A percentile compares a stretch with the other conserved stretches of the same genome.
phyloP scores from a whole-genome alignment of 805 yeast genomes.

The Candida sonorensis region DNA sequence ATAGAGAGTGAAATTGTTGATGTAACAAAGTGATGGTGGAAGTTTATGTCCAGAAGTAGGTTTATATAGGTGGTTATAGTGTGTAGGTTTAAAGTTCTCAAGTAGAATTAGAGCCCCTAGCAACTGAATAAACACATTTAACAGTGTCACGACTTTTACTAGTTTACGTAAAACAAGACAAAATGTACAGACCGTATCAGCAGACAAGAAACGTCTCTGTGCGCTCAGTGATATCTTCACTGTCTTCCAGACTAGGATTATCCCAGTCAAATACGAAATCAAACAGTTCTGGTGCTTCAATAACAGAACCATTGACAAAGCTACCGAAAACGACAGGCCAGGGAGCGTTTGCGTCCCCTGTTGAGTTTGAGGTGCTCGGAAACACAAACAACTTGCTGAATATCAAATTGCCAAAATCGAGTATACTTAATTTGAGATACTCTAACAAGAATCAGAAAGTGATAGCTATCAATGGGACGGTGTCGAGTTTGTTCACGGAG shows the following conservation, averaged over 20 bases:
- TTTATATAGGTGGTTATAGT: too few species aligned
- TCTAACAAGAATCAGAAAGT: conserved; percentile 33
- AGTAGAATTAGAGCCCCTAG: too few species aligned
- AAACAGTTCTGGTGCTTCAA: too few species aligned
- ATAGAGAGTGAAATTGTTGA: too few species aligned
- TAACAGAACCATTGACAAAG: conserved; percentile 14
- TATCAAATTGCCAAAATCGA: conserved; percentile 36
- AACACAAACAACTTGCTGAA: conserved; percentile 31
- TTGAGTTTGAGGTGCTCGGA: conserved; percentile 36
- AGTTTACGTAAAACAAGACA: too few species aligned
- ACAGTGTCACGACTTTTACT: too few species aligned
- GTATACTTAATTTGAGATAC: conserved; percentile 29
- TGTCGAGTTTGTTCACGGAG: conserved; percentile 24
- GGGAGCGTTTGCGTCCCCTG: conserved; percentile 41
- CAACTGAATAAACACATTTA: too few species aligned
- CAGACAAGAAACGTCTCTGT: conserved; percentile 12
- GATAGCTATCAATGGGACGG: conserved; percentile 39
- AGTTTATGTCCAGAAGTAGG: too few species aligned
- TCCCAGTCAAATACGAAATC: too few species aligned
- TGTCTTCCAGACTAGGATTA: too few species aligned
- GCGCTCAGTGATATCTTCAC: conserved; percentile 12
- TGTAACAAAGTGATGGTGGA: too few species aligned
- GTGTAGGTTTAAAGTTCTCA: too few species aligned
- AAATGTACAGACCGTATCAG: not conserved
- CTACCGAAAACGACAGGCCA: conserved; percentile 35